Base-by-base conservation (phyloP, 345 rosid genomes). In the Pelargonium nanum region DNA sequence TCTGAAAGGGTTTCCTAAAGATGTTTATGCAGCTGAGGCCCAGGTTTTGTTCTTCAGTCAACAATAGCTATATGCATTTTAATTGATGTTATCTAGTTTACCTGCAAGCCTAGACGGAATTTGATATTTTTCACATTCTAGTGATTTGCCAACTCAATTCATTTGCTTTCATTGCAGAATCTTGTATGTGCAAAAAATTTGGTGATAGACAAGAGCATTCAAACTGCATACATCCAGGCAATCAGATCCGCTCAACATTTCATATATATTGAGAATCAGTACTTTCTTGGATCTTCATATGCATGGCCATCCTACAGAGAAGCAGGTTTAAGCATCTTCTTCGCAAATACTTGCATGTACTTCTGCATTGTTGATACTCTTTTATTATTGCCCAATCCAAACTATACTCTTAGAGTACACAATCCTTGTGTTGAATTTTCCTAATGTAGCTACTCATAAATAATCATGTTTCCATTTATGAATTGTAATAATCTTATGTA, bases 151-250 rank as follows among this genome's bases (percentile, higher is more conserved):
- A 3, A 26, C 26, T 50, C 4, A 3, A 8, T n/a, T n/a, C 8
- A 28, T 3, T 28, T 2, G 15, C 15, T 40, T 40, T 28, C 34
- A 28, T 3, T 74, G 80, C 81, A 91, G 97, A 88, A 88, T 72
- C 96, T 91, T 28, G 84, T 83, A 25, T 88, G 96, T 65, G 91
- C 94, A 22, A 91, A 91, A 65, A 80, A 83, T 74, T 70, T 85
- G 77, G 94, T 84, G 66, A 79, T 88, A 57, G 97, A 91, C 67
- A 80, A 76, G 78, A 91, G 97, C 81, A 84, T 91, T 69, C 94
- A 91, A 68, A 85, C 83, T 61, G 96, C 97, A 57, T 91, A 91
- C 63, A 80, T 91, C 68, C 89, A 87, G 55, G 91, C 91, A 69
- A 91, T 91, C 69, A 74, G 97, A 82, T 84, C 82, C 19, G 96